Evolutionary conservation across 106 monocot species (phyloP).

Genomic region (Iris macrosiphon): DNA sequence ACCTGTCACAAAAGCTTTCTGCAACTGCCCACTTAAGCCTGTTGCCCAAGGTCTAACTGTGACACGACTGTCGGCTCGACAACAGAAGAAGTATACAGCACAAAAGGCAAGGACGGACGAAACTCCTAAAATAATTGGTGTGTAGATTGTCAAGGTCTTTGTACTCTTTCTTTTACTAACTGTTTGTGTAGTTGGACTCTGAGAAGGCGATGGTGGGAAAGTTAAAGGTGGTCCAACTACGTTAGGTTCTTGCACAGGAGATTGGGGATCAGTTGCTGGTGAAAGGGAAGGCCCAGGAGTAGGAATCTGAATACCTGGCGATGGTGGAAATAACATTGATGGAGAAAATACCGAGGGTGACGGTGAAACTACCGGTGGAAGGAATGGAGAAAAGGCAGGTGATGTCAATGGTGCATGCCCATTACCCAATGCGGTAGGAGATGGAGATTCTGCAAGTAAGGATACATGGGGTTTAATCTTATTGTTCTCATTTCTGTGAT

Average conservation of each 20-base stretch:
- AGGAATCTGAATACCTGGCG: neutral
- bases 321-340: conserved; percentile 2
- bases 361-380: conserved; percentile 1
- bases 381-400: conserved; percentile 2
- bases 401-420: neutral
- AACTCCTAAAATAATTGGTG: conserved; percentile 14
- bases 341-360: neutral
- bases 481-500: neutral
- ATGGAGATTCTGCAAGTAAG: neutral
- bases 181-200: neutral
- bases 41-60: conserved; percentile 46
- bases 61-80: conserved; percentile 27
- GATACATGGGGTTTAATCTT: neutral
- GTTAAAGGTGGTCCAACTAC: neutral
- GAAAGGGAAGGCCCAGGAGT: conserved; percentile 1
- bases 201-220: neutral
- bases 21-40: conserved; percentile 50
- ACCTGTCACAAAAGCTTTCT: conserved; percentile 54
- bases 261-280: neutral
- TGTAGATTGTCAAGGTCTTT: conserved; percentile 1
- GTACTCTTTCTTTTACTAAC: neutral
- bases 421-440: neutral
- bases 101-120: conserved; percentile 8
- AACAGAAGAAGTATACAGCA: conserved; percentile 19
- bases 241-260: neutral